Evolutionary conservation across 1,284 basidiomycete genomes (phyloP).

Genomic region (Fistulina hepatica): DNA sequence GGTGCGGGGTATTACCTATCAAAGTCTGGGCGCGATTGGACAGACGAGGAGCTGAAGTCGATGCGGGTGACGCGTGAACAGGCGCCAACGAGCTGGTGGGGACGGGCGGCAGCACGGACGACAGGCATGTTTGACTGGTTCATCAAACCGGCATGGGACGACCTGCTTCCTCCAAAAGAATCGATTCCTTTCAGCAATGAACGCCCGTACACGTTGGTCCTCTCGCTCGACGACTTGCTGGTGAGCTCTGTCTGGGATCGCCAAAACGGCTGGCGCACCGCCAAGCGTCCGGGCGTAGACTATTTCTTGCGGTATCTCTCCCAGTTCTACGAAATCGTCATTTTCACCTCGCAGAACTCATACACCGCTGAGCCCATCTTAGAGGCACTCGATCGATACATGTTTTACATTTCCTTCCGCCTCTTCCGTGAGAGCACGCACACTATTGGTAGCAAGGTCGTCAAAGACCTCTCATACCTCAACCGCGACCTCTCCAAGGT

Average conservation of each 20-base stretch:
- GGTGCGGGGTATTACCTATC: constrained; percentile 33
- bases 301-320: constrained; percentile 96
- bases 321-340: constrained; percentile 95
- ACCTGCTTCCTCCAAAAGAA: constrained; percentile 82
- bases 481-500: constrained; percentile 93
- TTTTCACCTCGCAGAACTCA: constrained; percentile 87
- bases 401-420: constrained; percentile 80
- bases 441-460: constrained; percentile 65
- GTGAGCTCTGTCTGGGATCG: constrained; percentile 91
- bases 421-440: constrained; percentile 88
- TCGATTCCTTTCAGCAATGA: constrained; percentile 59
- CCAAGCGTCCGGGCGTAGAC: constrained; percentile 92
- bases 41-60: constrained; percentile 38
- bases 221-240: constrained; percentile 89
- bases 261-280: constrained; percentile 81
- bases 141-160: constrained; percentile 86
- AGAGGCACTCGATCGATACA: constrained; percentile 92
- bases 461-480: constrained; percentile 89
- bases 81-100: constrained; percentile 49
- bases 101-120: constrained; percentile 48
- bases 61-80: constrained; percentile 44
- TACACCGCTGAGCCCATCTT: constrained; percentile 87
- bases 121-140: constrained; percentile 64
- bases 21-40: constrained; percentile 56
- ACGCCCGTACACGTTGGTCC: constrained; percentile 87